Conservation (phyloP, 306 rosid species). For the Cucurbita argyrosperma region DNA sequence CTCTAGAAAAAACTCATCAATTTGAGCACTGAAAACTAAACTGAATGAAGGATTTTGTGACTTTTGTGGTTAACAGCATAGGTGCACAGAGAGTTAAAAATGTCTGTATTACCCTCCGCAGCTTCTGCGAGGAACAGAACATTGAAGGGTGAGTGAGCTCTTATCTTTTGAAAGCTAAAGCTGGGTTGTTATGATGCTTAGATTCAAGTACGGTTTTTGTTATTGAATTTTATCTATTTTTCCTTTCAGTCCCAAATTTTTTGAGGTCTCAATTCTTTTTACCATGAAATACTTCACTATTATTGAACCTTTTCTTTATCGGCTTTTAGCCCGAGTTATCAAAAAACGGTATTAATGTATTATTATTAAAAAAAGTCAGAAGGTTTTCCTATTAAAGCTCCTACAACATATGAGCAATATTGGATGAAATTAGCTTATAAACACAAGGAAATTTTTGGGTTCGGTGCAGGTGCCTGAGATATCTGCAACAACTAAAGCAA, state of each 20-base stretch:
- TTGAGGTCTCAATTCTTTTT: no score
- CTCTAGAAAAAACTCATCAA: not conserved
- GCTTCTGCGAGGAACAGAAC: slow-evolving; percentile 72
- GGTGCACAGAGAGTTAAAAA: slow-evolving; percentile 78
- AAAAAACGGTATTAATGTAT: not conserved
- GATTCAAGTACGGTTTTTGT: not conserved
- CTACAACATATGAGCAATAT: not conserved
- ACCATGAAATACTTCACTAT: not conserved
- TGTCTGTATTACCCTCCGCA: slow-evolving; percentile 67
- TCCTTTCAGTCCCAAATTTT: no score
- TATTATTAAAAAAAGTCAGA: not conserved
- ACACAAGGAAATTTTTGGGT: not conserved
- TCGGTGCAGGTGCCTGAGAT: slow-evolving; percentile 60
- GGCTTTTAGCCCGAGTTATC: not conserved
- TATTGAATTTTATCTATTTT: not conserved
- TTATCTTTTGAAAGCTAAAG: not conserved
- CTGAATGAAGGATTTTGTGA: not conserved
- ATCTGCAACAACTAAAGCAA: slow-evolving; percentile 83
- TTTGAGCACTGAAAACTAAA: not conserved
- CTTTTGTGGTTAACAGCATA: slow-evolving; percentile 32
- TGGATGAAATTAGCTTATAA: not conserved
- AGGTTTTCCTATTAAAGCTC: not conserved
- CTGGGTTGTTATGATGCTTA: not conserved
- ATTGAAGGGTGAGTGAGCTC: slow-evolving; percentile 75
- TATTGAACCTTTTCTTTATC: not conserved